phyloP scores from a whole-genome alignment of 805 yeast species.

The Metschnikowia kofuensis region DNA sequence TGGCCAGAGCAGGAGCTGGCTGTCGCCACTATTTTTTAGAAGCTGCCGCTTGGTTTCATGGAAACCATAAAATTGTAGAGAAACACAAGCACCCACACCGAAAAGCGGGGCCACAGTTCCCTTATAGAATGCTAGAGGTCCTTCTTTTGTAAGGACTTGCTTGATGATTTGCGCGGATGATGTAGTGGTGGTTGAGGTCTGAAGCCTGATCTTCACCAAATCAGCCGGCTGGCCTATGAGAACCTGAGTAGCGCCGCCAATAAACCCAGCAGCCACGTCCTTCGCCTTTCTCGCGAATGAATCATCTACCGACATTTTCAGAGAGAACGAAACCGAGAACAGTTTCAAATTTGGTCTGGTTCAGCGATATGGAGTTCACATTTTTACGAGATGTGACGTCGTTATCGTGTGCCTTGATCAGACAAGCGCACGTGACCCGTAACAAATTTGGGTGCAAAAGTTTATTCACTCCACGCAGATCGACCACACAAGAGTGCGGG shows the following conservation, averaged over 20 bases:
- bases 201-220: constrained; percentile 41
- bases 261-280: constrained; percentile 43
- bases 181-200: constrained; percentile 30
- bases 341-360: no score
- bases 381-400: not conserved
- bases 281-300: constrained; percentile 37
- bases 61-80: constrained; percentile 67
- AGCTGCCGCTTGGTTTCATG: constrained; percentile 66
- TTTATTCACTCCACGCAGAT: not conserved
- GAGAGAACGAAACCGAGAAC: not conserved
- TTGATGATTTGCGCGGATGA: constrained; percentile 33
- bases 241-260: constrained; percentile 48
- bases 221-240: constrained; percentile 48
- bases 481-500: no score
- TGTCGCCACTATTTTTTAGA: constrained; percentile 24
- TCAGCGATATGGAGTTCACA: no score
- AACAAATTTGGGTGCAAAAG: constrained; percentile 12
- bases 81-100: constrained; percentile 57
- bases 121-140: constrained; percentile 42
- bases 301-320: constrained; percentile 26
- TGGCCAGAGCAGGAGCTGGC: constrained; percentile 46
- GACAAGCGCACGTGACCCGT: constrained; percentile 21
- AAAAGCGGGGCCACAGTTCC: constrained; percentile 44
- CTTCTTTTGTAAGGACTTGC: constrained; percentile 40
- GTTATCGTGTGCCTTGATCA: constrained; percentile 8